phyloP scores from a whole-genome alignment of 2,329 filamentous ascomycete genomes.

The Xylariales sp. region DNA sequence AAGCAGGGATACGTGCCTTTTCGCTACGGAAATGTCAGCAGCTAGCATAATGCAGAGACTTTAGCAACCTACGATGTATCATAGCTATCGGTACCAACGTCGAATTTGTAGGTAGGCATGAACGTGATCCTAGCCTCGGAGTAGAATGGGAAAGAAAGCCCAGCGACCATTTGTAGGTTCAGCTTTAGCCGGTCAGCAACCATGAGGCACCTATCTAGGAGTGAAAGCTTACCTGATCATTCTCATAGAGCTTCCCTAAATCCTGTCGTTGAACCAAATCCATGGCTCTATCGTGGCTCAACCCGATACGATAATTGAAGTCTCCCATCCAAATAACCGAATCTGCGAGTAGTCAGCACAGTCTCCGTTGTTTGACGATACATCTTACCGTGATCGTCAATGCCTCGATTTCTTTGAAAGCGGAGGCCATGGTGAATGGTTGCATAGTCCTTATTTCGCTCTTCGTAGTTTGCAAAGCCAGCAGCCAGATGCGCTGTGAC shows the following conservation, averaged over 20 bases:
- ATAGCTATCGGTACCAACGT: slow-evolving; percentile 82
- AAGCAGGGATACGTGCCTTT: slow-evolving; percentile 90
- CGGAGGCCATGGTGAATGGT: slow-evolving; percentile 83
- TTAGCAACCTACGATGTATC: slow-evolving; percentile 70
- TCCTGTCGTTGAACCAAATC: slow-evolving; percentile 68
- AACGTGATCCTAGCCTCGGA: slow-evolving; percentile 86
- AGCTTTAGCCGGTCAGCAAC: no score
- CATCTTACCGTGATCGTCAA: slow-evolving; percentile 75
- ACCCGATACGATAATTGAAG: slow-evolving; percentile 95
- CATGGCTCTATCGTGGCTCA: slow-evolving; percentile 73
- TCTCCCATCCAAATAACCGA: slow-evolving; percentile 93
- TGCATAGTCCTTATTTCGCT: slow-evolving; percentile 87
- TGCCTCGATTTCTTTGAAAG: slow-evolving; percentile 86
- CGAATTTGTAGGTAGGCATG: slow-evolving; percentile 92
- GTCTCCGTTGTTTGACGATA: background rate
- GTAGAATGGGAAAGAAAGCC: slow-evolving; percentile 84
- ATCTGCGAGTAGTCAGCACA: slow-evolving; percentile 36
- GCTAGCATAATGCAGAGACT: background rate
- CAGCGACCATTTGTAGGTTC: slow-evolving; percentile 94
- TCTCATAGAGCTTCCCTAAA: slow-evolving; percentile 76
- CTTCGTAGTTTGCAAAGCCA: slow-evolving; percentile 94
- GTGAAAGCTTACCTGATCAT: slow-evolving; percentile 78
- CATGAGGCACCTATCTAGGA: no score
- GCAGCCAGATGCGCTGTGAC: slow-evolving; percentile 95
- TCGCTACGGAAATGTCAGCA: slow-evolving; percentile 54